phyloP scores from a whole-genome alignment of 2,329 filamentous ascomycete genomes.

The Colletotrichum sp. region DNA sequence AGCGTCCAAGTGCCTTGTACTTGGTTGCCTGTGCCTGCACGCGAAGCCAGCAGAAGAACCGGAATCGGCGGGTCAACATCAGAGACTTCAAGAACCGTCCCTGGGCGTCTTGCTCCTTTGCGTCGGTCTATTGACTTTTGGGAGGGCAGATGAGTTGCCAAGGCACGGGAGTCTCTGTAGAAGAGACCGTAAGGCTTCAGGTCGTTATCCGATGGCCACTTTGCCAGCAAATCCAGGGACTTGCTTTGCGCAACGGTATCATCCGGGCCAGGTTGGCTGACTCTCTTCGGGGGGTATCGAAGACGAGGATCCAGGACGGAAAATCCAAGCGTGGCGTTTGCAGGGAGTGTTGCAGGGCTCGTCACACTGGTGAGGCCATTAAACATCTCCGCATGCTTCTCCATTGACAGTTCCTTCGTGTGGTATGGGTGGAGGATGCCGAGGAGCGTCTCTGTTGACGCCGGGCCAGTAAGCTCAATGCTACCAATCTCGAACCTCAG shows the following conservation, averaged over 20 bases:
- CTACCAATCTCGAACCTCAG: constrained; percentile 70
- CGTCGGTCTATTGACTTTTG: constrained; percentile 84
- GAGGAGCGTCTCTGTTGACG: constrained; percentile 77
- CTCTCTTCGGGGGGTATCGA: constrained; percentile 70
- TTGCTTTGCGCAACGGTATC: constrained; percentile 36
- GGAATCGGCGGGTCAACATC: constrained; percentile 77
- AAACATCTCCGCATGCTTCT: constrained; percentile 53
- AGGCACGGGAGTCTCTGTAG: constrained; percentile 67
- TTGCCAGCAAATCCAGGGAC: constrained; percentile 65
- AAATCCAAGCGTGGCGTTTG: constrained; percentile 74
- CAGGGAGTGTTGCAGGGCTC: constrained; percentile 72
- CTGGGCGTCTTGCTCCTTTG: constrained; percentile 66
- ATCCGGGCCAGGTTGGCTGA: constrained; percentile 42
- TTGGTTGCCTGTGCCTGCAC: constrained; percentile 48
- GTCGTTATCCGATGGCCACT: constrained; percentile 68
- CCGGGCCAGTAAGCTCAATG: constrained; percentile 66
- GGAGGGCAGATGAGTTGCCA: constrained; percentile 69
- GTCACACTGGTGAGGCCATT: constrained; percentile 60
- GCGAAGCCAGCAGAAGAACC: constrained; percentile 69
- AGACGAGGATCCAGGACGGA: constrained; percentile 80
- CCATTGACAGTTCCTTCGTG: constrained; percentile 31
- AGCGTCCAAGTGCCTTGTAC: constrained; percentile 79
- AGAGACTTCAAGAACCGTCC: constrained; percentile 61
- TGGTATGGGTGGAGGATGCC: constrained; percentile 65
- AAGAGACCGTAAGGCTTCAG: constrained; percentile 64